These are phyloP conservation scores for Yamadazyma songkhlaensis DNA, from an alignment of 1,139 yeast species.

Conservation along the genomic window DNA sequence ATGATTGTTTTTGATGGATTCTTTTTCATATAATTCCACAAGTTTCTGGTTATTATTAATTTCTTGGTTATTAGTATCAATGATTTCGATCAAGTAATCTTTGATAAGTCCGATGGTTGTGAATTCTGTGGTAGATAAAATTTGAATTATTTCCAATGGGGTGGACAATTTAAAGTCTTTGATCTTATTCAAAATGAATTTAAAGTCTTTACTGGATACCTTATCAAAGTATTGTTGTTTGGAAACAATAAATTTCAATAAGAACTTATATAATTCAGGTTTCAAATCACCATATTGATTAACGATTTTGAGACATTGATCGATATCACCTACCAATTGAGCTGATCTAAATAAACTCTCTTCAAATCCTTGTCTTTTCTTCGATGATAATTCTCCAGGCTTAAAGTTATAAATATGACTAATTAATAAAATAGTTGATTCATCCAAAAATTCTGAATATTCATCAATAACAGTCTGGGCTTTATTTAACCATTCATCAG, in stretches of 20 bases:
- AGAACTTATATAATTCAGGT: slow-evolving; percentile 64
- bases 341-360: slow-evolving; percentile 66
- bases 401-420: slow-evolving; percentile 63
- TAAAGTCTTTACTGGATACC: slow-evolving; percentile 54
- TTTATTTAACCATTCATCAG: slow-evolving; percentile 56
- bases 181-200: slow-evolving; percentile 50
- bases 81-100: slow-evolving; percentile 61
- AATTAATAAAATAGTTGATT: slow-evolving; percentile 57
- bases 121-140: slow-evolving; percentile 50
- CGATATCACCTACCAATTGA: slow-evolving; percentile 55
- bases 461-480: slow-evolving; percentile 53
- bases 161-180: slow-evolving; percentile 56
- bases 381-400: slow-evolving; percentile 42
- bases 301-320: slow-evolving; percentile 55
- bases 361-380: slow-evolving; percentile 48
- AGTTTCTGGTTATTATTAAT: slow-evolving; percentile 67
- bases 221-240: slow-evolving; percentile 49
- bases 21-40: slow-evolving; percentile 65
- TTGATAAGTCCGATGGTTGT: slow-evolving; percentile 75
- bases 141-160: slow-evolving; percentile 73
- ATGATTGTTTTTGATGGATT: slow-evolving; percentile 53
- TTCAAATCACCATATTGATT: slow-evolving; percentile 59
- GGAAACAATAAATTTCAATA: slow-evolving; percentile 65
- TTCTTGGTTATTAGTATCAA: slow-evolving; percentile 62
- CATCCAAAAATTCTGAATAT: slow-evolving; percentile 48